phyloP scores from a whole-genome alignment of 2,329 filamentous ascomycete species.

The Exophiala bonariae region DNA sequence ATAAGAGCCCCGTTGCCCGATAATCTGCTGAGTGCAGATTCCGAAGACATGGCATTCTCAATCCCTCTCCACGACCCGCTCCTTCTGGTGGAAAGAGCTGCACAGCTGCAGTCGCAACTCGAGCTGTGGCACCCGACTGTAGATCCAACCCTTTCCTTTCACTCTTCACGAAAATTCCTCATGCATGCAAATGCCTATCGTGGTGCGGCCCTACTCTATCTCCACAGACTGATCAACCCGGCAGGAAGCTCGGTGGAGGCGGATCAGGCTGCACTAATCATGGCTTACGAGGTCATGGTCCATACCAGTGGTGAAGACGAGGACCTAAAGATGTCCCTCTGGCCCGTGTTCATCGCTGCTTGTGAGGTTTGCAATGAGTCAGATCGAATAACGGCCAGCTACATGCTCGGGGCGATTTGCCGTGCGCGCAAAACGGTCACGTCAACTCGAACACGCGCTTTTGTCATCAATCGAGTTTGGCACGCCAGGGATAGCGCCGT shows the following conservation, averaged over 20 bases:
- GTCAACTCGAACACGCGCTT: conserved; percentile 28
- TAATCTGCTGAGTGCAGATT: not conserved
- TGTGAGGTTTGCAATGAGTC: conserved; percentile 30
- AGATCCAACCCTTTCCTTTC: conserved; percentile 26
- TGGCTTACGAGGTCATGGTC: conserved; percentile 33
- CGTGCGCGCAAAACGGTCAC: conserved; percentile 30
- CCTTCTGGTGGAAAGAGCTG: conserved; percentile 6
- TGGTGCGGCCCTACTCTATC: conserved; percentile 30
- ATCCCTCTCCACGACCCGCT: not conserved
- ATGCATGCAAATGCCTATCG: conserved; percentile 32
- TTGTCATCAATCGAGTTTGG: conserved; percentile 33
- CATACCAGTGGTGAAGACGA: conserved; percentile 27
- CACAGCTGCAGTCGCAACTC: conserved; percentile 2
- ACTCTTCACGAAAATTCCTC: conserved; percentile 30
- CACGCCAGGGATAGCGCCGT: conserved; percentile 28
- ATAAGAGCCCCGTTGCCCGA: conserved; percentile 12
- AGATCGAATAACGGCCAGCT: conserved; percentile 27
- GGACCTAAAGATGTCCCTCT: conserved; percentile 33
- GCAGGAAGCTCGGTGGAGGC: conserved; percentile 24
- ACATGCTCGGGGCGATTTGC: conserved; percentile 31
- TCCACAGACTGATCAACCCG: conserved; percentile 31
- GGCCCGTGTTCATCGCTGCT: conserved; percentile 33
- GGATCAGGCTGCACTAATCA: conserved; percentile 28
- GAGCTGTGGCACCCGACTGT: conserved; percentile 29
- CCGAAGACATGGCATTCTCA: not conserved